Evolutionary conservation across 2,329 filamentous ascomycete species (phyloP), one percentile per base, ranked within the genome.

Genomic region (Ascochyta pisi): DNA sequence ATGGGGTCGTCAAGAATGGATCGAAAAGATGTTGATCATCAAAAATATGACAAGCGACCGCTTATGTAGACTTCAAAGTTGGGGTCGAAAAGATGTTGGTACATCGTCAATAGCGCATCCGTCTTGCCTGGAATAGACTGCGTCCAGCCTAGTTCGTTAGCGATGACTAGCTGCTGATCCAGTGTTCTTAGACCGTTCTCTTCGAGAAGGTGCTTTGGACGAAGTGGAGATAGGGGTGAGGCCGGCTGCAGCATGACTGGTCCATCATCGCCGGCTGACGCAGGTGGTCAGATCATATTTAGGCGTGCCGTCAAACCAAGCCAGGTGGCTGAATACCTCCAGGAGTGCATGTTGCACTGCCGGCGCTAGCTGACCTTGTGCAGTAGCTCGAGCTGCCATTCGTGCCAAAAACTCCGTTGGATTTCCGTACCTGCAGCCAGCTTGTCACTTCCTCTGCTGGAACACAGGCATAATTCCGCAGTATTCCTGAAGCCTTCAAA

Each of bases 361-460:
- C 37, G 31, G 38, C 38, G 27, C 47, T 48, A 51, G 33, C 37
- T 24, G 15, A 12, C 27, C n/a, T 5, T n/a, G 24, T 16, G 45
- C 44, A 50, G 40, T 22, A 40, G 26, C 27, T 24, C 29, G 27
- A 41, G 23, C 15, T 38, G 31, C 31, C 16, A 33, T 41, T 50
- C 24, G 31, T 42, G 23, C 37, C 5, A 22, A 40, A 41, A 8
- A 22, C 8, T 12, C 19, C 4, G 10, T 9, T 55, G 10, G 8
- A 4, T 3, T 29, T 6, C 31, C 16, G 46, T 55, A 50, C 41
- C 37, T 46, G 46, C 46, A 55, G 24, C 22, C 46, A 55, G 24
- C 22, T 22, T 16, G 15, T 13, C 8, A 23, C n/a, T 5, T 16
- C 19, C 3, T 34, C 6, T 12, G 15, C 1, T 3, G 12, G 4